Conservation (phyloP, 306 rosid genomes). For the Rosa multiflora region DNA sequence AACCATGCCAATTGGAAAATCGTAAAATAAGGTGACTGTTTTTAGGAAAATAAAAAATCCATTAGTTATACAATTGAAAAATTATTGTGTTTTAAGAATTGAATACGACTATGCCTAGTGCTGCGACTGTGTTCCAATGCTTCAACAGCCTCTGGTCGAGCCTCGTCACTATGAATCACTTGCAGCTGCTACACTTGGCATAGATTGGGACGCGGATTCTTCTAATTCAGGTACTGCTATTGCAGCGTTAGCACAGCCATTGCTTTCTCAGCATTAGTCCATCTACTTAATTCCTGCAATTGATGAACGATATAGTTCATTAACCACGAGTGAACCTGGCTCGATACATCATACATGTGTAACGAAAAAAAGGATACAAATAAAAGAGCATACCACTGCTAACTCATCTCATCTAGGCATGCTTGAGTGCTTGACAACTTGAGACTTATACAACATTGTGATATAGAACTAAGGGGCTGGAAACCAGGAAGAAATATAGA, state of each 20-base stretch:
- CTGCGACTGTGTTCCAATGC: conserved; percentile 68
- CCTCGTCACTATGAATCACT: conserved; percentile 77
- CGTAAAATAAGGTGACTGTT: too few species aligned
- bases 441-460: background rate
- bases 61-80: background rate
- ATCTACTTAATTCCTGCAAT: conserved; percentile 36
- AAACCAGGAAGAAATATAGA: background rate
- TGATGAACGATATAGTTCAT: background rate
- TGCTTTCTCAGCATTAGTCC: too few species aligned
- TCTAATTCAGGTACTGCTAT: conserved; percentile 42
- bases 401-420: background rate
- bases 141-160: conserved; percentile 86
- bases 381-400: background rate
- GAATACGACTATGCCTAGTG: conserved; percentile 20
- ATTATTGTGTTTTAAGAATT: background rate
- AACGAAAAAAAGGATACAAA: too few species aligned
- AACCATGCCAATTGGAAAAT: too few species aligned
- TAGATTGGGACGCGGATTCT: conserved; percentile 61
- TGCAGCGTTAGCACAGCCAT: conserved; percentile 30
- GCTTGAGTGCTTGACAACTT: background rate
- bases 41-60: background rate
- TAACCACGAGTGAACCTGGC: background rate
- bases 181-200: conserved; percentile 75
- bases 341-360: too few species aligned
- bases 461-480: background rate